phyloP scores from a whole-genome alignment of 23 red algal species.

The Gracilaria domingensis region DNA sequence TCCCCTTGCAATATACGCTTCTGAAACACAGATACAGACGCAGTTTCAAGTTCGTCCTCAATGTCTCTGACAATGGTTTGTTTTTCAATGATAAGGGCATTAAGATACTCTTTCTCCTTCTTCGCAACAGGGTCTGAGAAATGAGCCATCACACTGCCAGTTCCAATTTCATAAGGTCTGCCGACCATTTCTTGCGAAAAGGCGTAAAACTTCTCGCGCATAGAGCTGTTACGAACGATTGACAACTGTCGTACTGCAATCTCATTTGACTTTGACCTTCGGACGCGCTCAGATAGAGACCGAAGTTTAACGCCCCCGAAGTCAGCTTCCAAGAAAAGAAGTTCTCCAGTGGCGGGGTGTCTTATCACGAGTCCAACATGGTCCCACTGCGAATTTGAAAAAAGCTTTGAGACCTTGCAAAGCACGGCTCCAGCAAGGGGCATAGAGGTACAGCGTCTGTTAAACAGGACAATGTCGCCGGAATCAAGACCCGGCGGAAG shows the following conservation, averaged over 20 bases:
- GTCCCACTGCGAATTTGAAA: conserved; percentile 94
- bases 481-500: conserved; percentile 90
- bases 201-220: conserved; percentile 73
- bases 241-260: conserved; percentile 92
- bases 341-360: conserved; percentile 60
- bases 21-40: conserved; percentile 86
- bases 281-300: conserved; percentile 81
- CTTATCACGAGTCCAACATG: conserved; percentile 96
- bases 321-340: conserved; percentile 96
- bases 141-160: conserved; percentile 73
- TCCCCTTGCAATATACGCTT: conserved; percentile 78
- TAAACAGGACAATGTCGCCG: conserved; percentile 99
- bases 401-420: conserved; percentile 86
- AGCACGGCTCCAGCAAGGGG: conserved; percentile 83
- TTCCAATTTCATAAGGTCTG: conserved; percentile 89
- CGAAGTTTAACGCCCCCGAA: conserved; percentile 95
- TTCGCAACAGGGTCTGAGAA: conserved; percentile 90
- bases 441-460: conserved; percentile 92
- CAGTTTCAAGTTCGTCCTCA: conserved; percentile 85
- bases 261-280: conserved; percentile 89
- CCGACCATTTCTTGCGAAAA: conserved; percentile 93
- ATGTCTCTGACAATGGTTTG: conserved; percentile 81
- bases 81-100: conserved; percentile 92
- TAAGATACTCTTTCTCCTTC: conserved; percentile 94
- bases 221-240: conserved; percentile 79